phyloP scores from a whole-genome alignment of 164 flowering plant species.

The Magnolia sinica region DNA sequence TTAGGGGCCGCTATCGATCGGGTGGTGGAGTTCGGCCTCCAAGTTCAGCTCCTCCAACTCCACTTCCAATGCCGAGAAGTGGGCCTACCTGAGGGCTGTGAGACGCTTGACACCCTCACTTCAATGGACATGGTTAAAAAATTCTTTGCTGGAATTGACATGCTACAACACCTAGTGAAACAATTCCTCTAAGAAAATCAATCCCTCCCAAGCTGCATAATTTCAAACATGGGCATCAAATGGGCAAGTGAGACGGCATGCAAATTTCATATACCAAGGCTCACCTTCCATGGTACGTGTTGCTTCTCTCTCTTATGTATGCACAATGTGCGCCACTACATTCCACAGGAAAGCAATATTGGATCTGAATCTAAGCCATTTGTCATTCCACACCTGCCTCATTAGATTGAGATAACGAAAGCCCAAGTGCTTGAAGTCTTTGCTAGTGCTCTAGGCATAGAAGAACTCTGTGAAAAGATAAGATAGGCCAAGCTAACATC shows the following conservation, averaged over 20 bases:
- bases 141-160: conserved; percentile 26
- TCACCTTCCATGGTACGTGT: conserved; percentile 32
- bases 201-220: conserved; percentile 39
- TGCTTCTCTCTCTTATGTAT: conserved; percentile 31
- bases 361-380: conserved; percentile 29
- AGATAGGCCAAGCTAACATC: conserved; percentile 22
- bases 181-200: conserved; percentile 11
- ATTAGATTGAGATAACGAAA: conserved; percentile 24
- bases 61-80: too few species aligned
- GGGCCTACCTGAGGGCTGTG: too few species aligned
- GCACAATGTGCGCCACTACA: conserved; percentile 6
- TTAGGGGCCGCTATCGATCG: too few species aligned
- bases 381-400: conserved; percentile 35
- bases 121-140: conserved; percentile 14
- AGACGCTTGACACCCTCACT: conserved; percentile 23
- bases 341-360: conserved; percentile 17
- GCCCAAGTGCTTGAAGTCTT: conserved; percentile 22
- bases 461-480: conserved; percentile 3
- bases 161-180: conserved; percentile 40
- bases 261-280: conserved; percentile 39
- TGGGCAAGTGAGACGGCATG: conserved; percentile 35
- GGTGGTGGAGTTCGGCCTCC: too few species aligned
- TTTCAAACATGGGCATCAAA: conserved; percentile 33
- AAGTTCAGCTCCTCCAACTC: too few species aligned
- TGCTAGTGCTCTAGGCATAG: background rate